Evolutionary conservation across 225 moss, liverwort and hornwort genomes (phyloP).

Genomic region (Climacium dendroides): DNA sequence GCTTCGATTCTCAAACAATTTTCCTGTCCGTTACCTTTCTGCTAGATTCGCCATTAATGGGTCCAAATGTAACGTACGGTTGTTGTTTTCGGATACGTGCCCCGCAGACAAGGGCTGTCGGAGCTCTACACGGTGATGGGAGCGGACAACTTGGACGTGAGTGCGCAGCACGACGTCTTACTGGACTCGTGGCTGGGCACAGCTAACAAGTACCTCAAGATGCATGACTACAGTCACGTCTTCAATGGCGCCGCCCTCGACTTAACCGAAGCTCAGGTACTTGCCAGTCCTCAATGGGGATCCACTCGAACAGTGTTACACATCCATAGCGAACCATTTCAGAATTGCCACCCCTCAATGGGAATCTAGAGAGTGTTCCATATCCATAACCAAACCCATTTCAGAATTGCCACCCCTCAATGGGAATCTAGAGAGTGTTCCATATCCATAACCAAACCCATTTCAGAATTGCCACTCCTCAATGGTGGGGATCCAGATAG

Average conservation of each 20-base stretch:
- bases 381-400: background rate
- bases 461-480: background rate
- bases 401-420: background rate
- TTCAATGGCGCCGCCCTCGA: slow-evolving; percentile 15
- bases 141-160: slow-evolving; percentile 4
- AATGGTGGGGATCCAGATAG: background rate
- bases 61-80: background rate
- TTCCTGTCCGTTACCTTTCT: background rate
- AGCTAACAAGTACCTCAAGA: background rate
- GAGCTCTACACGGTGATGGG: background rate
- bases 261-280: slow-evolving; percentile 14
- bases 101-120: background rate
- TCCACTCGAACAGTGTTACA: background rate
- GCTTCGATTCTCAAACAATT: background rate
- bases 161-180: slow-evolving; percentile 16
- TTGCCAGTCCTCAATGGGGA: background rate
- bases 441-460: background rate
- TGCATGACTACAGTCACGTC: slow-evolving; percentile 11
- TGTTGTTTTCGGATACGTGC: background rate
- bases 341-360: background rate
- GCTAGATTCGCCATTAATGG: background rate
- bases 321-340: background rate
- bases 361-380: background rate
- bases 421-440: background rate
- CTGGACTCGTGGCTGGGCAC: slow-evolving; percentile 11